Percentiles rank a stretch among this genome's conserved stretches.
phyloP scores from a whole-genome alignment of 768 basidiomycete genomes.

The Candolleomyces efflorescens region DNA sequence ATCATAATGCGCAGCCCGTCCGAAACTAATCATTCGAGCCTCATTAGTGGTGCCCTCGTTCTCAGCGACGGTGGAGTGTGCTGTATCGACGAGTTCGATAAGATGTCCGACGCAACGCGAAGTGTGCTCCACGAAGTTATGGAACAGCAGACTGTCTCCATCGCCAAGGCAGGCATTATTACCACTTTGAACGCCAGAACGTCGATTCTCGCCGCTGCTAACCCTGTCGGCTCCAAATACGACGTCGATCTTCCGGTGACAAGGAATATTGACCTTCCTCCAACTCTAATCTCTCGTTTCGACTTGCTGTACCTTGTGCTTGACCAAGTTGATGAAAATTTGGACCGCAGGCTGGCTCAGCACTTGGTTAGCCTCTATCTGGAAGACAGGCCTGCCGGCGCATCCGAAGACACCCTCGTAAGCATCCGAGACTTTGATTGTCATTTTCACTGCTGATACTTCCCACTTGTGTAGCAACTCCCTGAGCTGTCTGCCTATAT shows the following conservation, averaged over 20 bases:
- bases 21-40: background rate
- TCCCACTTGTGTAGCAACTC: conserved; percentile 54
- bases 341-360: conserved; percentile 85
- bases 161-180: conserved; percentile 98
- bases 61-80: conserved; percentile 96
- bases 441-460: background rate
- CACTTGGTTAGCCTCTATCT: conserved; percentile 93
- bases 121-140: conserved; percentile 99
- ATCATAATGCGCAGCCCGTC: background rate
- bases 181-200: conserved; percentile 98
- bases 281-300: conserved; percentile 96
- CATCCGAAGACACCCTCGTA: conserved; percentile 72
- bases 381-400: conserved; percentile 76
- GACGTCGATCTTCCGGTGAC: conserved; percentile 90
- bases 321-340: conserved; percentile 86
- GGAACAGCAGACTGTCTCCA: conserved; percentile 99
- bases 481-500: conserved; percentile 93
- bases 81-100: conserved; percentile 99
- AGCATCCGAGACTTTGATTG: conserved; percentile 15
- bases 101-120: conserved; percentile 97
- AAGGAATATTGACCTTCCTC: conserved; percentile 94
- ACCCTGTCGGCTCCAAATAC: conserved; percentile 95
- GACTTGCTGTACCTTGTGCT: conserved; percentile 94
- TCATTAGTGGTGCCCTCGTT: conserved; percentile 81
- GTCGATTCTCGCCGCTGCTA: conserved; percentile 95